phyloP scores from a whole-genome alignment of 257 asterid species.

The Primulina tabacum region DNA sequence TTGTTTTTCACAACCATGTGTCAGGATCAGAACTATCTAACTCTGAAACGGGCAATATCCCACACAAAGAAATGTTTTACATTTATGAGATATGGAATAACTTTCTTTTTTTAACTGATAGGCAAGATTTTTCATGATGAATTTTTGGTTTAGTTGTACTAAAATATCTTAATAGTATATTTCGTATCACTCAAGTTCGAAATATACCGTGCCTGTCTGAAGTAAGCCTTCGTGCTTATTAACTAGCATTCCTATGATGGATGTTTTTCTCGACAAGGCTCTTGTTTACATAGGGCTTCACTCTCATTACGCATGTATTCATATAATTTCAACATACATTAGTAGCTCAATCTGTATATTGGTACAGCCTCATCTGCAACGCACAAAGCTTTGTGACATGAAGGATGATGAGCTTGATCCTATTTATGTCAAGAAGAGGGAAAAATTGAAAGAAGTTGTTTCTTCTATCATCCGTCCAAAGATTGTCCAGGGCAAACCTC shows the following conservation, averaged over 20 bases:
- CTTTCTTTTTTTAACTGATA: too few species aligned
- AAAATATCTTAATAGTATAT: neutral
- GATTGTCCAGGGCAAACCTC: slow-evolving; percentile 96
- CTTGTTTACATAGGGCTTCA: slow-evolving; percentile 14
- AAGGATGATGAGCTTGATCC: slow-evolving; percentile 85
- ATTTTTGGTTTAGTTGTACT: neutral
- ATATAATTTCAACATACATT: slow-evolving; percentile 18
- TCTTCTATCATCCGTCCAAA: slow-evolving; percentile 82
- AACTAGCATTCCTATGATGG: neutral
- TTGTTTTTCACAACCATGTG: neutral
- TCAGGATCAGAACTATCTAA: neutral
- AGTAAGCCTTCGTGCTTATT: neutral
- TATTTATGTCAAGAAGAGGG: slow-evolving; percentile 72
- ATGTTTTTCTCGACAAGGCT: neutral
- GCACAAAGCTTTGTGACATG: slow-evolving; percentile 94
- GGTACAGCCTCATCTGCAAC: slow-evolving; percentile 90
- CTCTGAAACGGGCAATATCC: neutral
- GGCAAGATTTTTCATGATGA: neutral
- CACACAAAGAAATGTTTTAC: neutral
- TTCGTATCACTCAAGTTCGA: neutral
- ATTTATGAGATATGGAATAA: neutral
- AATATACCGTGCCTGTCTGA: neutral
- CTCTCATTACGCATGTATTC: slow-evolving; percentile 7
- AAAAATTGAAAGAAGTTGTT: slow-evolving; percentile 68
- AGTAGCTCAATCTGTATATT: slow-evolving; percentile 26